Conservation (phyloP, 108 stramenopile species). For the Cylindrotheca fusiformis region DNA sequence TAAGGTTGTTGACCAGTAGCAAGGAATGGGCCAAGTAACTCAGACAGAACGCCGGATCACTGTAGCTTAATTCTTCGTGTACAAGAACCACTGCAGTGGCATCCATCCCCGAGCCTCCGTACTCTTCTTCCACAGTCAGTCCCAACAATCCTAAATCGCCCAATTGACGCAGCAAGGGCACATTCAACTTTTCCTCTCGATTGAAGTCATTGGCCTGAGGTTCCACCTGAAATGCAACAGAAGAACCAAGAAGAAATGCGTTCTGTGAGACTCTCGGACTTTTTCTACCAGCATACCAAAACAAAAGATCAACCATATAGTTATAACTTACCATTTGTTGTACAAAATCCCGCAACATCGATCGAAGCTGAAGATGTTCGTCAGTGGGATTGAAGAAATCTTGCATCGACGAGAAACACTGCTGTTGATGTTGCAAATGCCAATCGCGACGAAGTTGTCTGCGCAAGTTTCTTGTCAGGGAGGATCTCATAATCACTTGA, state of each 20-base stretch:
- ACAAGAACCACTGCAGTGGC: constrained; percentile 88
- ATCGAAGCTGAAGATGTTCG: constrained; percentile 84
- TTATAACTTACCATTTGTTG: constrained; percentile 43
- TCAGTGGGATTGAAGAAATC: constrained; percentile 87
- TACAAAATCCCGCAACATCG: constrained; percentile 85
- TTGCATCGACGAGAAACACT: background rate
- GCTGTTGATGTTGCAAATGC: background rate
- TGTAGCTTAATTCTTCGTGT: constrained; percentile 89
- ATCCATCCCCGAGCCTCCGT: constrained; percentile 85
- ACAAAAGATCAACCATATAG: background rate
- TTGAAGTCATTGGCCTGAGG: constrained; percentile 93
- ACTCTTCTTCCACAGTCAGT: constrained; percentile 88
- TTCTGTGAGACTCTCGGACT: background rate
- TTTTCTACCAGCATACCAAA: background rate
- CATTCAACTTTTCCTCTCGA: constrained; percentile 88
- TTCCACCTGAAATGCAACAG: constrained; percentile 83
- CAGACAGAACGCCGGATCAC: constrained; percentile 97
- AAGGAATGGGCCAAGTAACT: constrained; percentile 94
- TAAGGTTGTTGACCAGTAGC: constrained; percentile 78
- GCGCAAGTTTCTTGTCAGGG: no score
- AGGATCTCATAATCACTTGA: no score
- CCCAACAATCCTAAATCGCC: constrained; percentile 93
- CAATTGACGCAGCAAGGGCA: constrained; percentile 78
- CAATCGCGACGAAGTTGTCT: no score
- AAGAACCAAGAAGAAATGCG: constrained; percentile 12